Percentiles rank a stretch among this genome's conserved stretches.
phyloP scores from a whole-genome alignment of 352 stramenopile genomes.

The Pilasporangium apinafurcum region DNA sequence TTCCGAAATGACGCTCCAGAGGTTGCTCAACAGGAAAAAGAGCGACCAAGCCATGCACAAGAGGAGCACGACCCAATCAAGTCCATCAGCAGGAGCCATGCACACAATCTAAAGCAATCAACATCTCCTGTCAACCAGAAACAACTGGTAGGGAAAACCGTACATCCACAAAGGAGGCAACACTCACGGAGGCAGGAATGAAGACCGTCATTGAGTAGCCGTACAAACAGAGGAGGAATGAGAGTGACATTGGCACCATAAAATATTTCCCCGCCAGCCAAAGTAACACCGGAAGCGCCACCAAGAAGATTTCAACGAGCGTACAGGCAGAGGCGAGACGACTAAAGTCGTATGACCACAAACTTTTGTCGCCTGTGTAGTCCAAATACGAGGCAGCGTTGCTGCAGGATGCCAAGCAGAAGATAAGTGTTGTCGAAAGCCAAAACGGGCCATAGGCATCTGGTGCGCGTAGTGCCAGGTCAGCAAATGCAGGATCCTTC shows the following conservation, averaged over 20 bases:
- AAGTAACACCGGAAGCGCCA: conserved; percentile 67
- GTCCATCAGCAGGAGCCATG: conserved; percentile 56
- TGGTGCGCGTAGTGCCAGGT: conserved; percentile 44
- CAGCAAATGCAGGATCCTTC: conserved; percentile 76
- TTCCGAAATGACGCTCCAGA: conserved; percentile 70
- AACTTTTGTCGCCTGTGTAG: conserved; percentile 40
- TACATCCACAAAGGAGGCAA: conserved; percentile 1
- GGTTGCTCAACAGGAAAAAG: conserved; percentile 75
- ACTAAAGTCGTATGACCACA: conserved; percentile 84
- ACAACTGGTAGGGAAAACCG: no score
- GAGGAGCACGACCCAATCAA: conserved; percentile 80
- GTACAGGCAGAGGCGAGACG: conserved; percentile 71
- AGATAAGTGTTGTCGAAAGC: conserved; percentile 84
- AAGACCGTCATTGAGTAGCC: conserved; percentile 82
- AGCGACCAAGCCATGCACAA: conserved; percentile 82
- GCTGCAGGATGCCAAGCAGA: conserved; percentile 78
- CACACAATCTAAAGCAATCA: conserved; percentile 51
- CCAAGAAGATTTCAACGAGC: conserved; percentile 68
- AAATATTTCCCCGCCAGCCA: conserved; percentile 81
- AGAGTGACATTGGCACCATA: conserved; percentile 62
- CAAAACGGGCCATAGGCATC: conserved; percentile 83
- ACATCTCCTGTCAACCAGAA: neutral
- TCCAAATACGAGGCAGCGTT: conserved; percentile 82
- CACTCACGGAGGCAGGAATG: conserved; percentile 66
- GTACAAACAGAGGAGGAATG: conserved; percentile 81